Evolutionary conservation across 768 basidiomycete species (phyloP), one percentile per base, ranked within the genome.

Genomic region (Royoungia palumana): DNA sequence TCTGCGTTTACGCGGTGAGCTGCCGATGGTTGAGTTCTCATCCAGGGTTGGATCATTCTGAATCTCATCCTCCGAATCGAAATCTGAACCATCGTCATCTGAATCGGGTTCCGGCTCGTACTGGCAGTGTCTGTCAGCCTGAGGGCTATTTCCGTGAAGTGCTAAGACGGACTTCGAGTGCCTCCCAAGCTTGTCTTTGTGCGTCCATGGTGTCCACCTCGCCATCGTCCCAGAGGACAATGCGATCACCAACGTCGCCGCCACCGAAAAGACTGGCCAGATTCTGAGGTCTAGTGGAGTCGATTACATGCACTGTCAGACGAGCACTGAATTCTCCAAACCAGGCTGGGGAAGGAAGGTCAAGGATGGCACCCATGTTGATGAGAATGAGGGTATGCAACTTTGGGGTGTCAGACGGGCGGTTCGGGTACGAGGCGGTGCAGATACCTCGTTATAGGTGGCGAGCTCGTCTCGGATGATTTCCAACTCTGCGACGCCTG

Each of bases 201-300:
- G 87, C 80, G 32, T 72, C 71, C 57, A 95, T 72, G 48, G 75
- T 75, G 47, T 84, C 83, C 2, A 83, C 85, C 16, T 81, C 83
- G 4, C 91, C 92, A 59, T 95, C 94, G 54, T 94, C 92, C 96
- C 96, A 99, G 0, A 98, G 77, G 25, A 95, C 73, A 17, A 97
- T 82, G 44, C 86, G 75, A 53, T 87, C 82, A 12, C 77, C 79
- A 44, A 79, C 79, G 56, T 81, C 76, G 21, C 83, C 83, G 36
- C 74, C 76, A 41, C 79, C 81, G 66, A 95, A 98, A 19, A 97
- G 71, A 71, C 85, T 96, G 36, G 83, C 76, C 60, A 98, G 73
- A 68, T 94, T 93, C 62, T 89, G 82, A 16, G 96, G 96, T 44
- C 96, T 80, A 17, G 85, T 81, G 4, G 95, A 92, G 69, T 99